These are phyloP conservation scores for Monosporozyma yasuniensis DNA, from an alignment of 805 yeast genomes.

Conservation along the genomic window DNA sequence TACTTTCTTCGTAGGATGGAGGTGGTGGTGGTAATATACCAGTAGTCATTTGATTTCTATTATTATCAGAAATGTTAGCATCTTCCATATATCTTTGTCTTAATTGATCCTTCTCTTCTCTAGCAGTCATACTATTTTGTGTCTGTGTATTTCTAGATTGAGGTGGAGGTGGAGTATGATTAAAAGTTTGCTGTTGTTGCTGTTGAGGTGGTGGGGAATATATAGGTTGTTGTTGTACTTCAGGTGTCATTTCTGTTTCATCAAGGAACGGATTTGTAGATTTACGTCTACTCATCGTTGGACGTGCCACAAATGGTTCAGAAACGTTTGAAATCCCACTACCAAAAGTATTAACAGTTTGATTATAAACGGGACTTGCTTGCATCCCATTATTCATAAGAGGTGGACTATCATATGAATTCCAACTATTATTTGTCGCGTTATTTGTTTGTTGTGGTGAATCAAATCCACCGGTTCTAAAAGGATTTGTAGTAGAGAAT, in stretches of 20 bases:
- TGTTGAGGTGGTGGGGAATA: constrained; percentile 3
- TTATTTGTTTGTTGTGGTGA: background rate
- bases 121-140: constrained; percentile 27
- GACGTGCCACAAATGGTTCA: constrained; percentile 9
- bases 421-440: background rate
- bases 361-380: background rate
- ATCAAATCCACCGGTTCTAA: constrained; percentile 34
- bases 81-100: constrained; percentile 28
- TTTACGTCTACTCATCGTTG: constrained; percentile 30
- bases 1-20: constrained; percentile 25
- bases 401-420: background rate
- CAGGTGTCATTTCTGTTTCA: constrained; percentile 12
- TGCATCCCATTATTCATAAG: background rate
- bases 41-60: background rate
- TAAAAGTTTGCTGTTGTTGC: background rate
- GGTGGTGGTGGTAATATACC: constrained; percentile 17
- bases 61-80: background rate
- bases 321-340: background rate
- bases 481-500: constrained; percentile 65
- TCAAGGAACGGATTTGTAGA: constrained; percentile 30
- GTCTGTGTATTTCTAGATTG: constrained; percentile 5
- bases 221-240: background rate
- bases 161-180: constrained; percentile 19
- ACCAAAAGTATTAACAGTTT: background rate
- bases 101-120: constrained; percentile 26